phyloP scores from a whole-genome alignment of 768 basidiomycete genomes.

The Auriculariales sp. region DNA sequence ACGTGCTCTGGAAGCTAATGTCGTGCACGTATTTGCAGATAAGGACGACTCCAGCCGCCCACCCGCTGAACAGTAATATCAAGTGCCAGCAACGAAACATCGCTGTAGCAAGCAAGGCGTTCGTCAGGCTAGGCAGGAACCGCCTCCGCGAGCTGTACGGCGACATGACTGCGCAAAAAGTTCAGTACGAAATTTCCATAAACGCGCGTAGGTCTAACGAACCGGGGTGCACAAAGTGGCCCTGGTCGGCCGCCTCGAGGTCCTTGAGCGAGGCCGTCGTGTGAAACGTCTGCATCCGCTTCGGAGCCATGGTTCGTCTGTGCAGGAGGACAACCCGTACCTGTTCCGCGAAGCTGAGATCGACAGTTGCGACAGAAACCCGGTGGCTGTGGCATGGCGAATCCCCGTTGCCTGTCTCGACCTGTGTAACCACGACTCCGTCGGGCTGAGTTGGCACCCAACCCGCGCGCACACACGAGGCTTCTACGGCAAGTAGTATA shows the following conservation, averaged over 20 bases:
- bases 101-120: conserved; percentile 16
- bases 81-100: conserved; percentile 53
- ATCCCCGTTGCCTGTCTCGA: too few relatives aligned
- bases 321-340: too few relatives aligned
- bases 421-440: too few relatives aligned
- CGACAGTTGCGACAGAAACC: too few relatives aligned
- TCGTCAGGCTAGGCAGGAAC: background rate
- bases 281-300: background rate
- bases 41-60: conserved; percentile 43
- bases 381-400: too few relatives aligned
- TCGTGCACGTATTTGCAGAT: conserved; percentile 31
- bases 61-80: conserved; percentile 46
- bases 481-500: too few relatives aligned
- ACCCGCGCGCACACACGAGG: too few relatives aligned
- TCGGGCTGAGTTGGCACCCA: too few relatives aligned
- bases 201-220: background rate
- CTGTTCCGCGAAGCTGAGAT: too few relatives aligned
- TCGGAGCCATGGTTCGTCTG: background rate
- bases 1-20: conserved; percentile 31
- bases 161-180: background rate
- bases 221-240: background rate
- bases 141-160: background rate
- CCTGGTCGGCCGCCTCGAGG: too few relatives aligned
- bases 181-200: background rate
- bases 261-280: background rate